Evolutionary conservation across 164 flowering plant genomes (phyloP), one percentile per base, ranked within the genome.

Genomic region (Malania oleifera): DNA sequence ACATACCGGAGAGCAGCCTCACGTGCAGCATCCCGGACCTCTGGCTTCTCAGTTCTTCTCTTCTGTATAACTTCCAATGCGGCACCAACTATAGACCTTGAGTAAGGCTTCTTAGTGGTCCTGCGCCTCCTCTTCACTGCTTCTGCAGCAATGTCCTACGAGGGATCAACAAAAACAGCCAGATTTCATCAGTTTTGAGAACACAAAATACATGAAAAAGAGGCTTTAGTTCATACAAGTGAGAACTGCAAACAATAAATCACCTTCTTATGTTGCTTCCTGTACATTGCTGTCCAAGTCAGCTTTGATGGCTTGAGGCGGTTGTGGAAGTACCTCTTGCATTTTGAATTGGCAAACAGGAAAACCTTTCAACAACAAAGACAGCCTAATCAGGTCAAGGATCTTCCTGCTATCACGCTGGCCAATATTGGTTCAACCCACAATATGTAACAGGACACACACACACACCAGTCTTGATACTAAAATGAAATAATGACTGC

Each of bases 231-330:
- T 37, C 25, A n/a, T 13, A n/a, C 34, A 18, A 25, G 19, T 24
- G 7, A 3, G 17, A 28, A 19, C 4, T n/a, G n/a, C n/a, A 14
- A 27, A 45, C 9, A 14, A 26, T 9, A 28, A 0, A 9, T 17
- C 10, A 79, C 84, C 82, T 80, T 80, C 68, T 80, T 80, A 29
- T 78, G 85, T 63, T 80, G 85, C 72, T 80, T 80, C 63, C 85
- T 65, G 69, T 73, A 80, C 77, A 77, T 80, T 2, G 85, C 85
- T 1, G 82, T 80, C 85, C 85, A 78, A 5, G 65, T 55, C 18
- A 69, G 68, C 65, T 69, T 69, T 1, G 73, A 60, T 1, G 73
- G 68, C 65, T 69, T 69, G 46, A 69, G 24, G 5, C 69, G 56
- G 34, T 69, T 69, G 44, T 65, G 73, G 31, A 64, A 69, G 47